phyloP scores from a whole-genome alignment of 2,329 filamentous ascomycete genomes.

The Trichoderma atrobrunneum region DNA sequence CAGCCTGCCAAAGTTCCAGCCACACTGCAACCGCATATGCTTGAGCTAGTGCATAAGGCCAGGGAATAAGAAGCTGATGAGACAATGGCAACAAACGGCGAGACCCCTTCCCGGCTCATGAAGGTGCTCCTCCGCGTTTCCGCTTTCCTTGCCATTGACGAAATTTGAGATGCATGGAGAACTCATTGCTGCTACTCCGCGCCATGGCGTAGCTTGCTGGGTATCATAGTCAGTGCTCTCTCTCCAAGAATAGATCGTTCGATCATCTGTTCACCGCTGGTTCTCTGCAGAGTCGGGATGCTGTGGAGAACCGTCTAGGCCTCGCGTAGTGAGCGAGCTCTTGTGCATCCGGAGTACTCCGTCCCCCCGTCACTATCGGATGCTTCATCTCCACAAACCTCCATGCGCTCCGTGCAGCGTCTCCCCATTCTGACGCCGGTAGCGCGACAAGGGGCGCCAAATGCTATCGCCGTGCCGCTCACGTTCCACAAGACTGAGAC shows the following conservation, averaged over 20 bases:
- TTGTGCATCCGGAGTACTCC: conserved; percentile 18
- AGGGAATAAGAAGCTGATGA: neutral
- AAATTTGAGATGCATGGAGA: too few relatives aligned
- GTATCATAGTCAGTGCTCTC: neutral
- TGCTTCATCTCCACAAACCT: conserved; percentile 14
- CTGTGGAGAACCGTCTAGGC: conserved; percentile 17
- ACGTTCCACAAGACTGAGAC: conserved; percentile 18
- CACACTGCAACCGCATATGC: neutral
- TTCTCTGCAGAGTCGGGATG: conserved; percentile 17
- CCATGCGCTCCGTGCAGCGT: conserved; percentile 17
- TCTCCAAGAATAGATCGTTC: conserved; percentile 9
- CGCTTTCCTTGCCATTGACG: neutral
- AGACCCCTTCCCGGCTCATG: neutral
- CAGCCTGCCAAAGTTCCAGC: neutral
- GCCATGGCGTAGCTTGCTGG: neutral
- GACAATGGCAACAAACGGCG: neutral
- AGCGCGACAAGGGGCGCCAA: conserved; percentile 18
- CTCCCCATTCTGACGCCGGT: conserved; percentile 20
- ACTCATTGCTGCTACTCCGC: neutral
- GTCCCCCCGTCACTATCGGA: conserved; percentile 17
- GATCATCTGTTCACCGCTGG: conserved; percentile 19
- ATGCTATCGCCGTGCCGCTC: conserved; percentile 18
- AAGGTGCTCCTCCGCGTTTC: neutral
- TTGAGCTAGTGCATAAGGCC: neutral
- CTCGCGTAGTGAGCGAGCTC: conserved; percentile 13